phyloP scores from a whole-genome alignment of 352 stramenopile genomes.

The Phytophthora colocasiae region DNA sequence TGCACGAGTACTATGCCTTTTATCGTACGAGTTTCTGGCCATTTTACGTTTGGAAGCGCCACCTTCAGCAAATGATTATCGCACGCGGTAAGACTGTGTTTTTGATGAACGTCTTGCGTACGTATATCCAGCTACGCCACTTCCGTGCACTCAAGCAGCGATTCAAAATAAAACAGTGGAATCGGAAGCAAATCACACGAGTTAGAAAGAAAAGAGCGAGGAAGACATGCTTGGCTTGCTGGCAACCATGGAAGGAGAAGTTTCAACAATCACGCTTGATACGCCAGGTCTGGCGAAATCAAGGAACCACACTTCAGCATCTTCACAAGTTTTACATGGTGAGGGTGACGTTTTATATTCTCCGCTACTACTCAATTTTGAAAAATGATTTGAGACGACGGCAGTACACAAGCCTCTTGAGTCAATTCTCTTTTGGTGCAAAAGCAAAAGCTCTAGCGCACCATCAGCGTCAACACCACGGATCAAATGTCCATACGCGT shows the following conservation, averaged over 20 bases:
- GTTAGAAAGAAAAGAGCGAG: conserved; percentile 33
- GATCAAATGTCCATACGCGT: not conserved
- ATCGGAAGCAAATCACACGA: conserved; percentile 36
- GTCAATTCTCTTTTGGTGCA: conserved; percentile 23
- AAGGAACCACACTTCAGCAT: conserved; percentile 62
- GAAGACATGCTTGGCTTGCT: conserved; percentile 34
- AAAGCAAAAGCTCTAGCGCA: conserved; percentile 22
- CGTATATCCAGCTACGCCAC: conserved; percentile 66
- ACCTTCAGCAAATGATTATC: conserved; percentile 74
- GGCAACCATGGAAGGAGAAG: conserved; percentile 42
- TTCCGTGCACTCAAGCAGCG: conserved; percentile 56
- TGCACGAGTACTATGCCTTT: conserved; percentile 61
- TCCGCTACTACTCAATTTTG: conserved; percentile 70
- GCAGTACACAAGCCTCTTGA: conserved; percentile 46
- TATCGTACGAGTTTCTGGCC: conserved; percentile 78
- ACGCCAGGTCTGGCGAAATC: conserved; percentile 50
- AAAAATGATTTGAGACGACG: conserved; percentile 55
- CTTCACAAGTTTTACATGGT: conserved; percentile 73
- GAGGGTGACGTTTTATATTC: conserved; percentile 55
- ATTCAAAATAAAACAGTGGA: conserved; percentile 41
- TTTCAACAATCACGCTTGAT: conserved; percentile 28
- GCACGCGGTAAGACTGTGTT: conserved; percentile 67
- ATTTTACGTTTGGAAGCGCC: conserved; percentile 84
- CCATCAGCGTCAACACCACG: conserved; percentile 20
- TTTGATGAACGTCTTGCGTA: conserved; percentile 57